A percentile compares a stretch with the other conserved stretches of the same genome.
These are phyloP conservation scores for Penicillium coffeae DNA, from an alignment of 495 filamentous ascomycete genomes.

Conservation along the genomic window DNA sequence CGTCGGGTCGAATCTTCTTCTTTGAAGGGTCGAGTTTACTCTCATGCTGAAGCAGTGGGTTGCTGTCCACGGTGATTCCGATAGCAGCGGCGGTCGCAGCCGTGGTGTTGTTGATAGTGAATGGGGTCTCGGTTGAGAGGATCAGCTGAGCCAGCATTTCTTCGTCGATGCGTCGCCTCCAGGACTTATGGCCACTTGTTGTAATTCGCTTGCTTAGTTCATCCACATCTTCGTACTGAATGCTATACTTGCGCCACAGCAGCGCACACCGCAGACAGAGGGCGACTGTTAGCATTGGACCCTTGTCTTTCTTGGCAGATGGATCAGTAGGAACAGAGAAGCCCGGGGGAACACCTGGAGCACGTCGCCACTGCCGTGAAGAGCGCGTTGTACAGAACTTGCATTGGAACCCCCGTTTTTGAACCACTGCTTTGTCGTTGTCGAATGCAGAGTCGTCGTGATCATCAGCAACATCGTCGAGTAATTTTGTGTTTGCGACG, in stretches of 20 bases:
- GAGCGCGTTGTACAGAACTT: conserved; percentile 81
- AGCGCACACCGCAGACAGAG: conserved; percentile 87
- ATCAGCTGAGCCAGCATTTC: conserved; percentile 81
- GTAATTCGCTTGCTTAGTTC: conserved; percentile 88
- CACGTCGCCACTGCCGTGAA: conserved; percentile 88
- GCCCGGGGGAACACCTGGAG: conserved; percentile 71
- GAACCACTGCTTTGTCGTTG: conserved; percentile 71
- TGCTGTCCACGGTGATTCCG: conserved; percentile 41
- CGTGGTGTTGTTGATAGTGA: conserved; percentile 42
- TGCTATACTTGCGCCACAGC: conserved; percentile 90
- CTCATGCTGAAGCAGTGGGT: conserved; percentile 42
- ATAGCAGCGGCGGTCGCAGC: conserved; percentile 44
- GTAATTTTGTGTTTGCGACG: conserved; percentile 58
- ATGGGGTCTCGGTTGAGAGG: conserved; percentile 48
- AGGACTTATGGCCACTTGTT: conserved; percentile 74
- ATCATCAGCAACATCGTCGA: conserved; percentile 90
- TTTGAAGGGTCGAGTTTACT: conserved; percentile 41
- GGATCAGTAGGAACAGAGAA: conserved; percentile 67
- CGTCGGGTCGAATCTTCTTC: conserved; percentile 56
- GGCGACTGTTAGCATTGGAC: conserved; percentile 69
- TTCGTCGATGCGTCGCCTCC: conserved; percentile 86
- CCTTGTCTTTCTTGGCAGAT: conserved; percentile 66
- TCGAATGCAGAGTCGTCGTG: conserved; percentile 97
- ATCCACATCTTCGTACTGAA: conserved; percentile 94
- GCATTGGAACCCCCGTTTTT: conserved; percentile 84